Evolutionary conservation across 768 basidiomycete genomes (phyloP).

Genomic region (Calocera cornea): DNA sequence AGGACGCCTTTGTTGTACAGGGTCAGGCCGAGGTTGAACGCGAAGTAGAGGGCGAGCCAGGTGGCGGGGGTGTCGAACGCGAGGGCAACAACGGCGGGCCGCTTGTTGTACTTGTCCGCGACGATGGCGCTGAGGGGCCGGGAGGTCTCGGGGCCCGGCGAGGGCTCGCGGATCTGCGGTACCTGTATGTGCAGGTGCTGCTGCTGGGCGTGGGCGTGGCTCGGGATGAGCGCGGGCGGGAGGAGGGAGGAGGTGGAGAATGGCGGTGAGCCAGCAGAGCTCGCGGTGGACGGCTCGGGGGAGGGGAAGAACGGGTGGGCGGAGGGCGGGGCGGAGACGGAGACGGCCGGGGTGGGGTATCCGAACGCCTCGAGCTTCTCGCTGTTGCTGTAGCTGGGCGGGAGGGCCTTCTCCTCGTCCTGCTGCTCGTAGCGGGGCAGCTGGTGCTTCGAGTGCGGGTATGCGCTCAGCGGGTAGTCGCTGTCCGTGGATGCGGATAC

Average conservation of each 20-base stretch:
- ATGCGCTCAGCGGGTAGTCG: not conserved
- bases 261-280: not conserved
- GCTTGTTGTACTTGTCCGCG: not conserved
- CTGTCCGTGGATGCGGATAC: not conserved
- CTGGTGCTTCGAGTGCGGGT: not conserved
- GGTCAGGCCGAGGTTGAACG: slow-evolving; percentile 81
- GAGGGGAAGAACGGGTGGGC: not conserved
- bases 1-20: slow-evolving; percentile 92
- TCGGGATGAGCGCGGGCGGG: not conserved
- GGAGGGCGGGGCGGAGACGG: not conserved
- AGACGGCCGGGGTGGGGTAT: not conserved
- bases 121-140: not conserved
- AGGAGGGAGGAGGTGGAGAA: not conserved
- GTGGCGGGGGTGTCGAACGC: not conserved
- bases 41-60: slow-evolving; percentile 77
- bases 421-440: not conserved
- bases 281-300: not conserved
- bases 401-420: not conserved
- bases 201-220: not conserved
- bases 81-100: not conserved
- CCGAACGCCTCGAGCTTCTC: not conserved
- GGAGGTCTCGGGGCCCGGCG: not conserved
- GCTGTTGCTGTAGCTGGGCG: slow-evolving; percentile 1
- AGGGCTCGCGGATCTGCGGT: not conserved
- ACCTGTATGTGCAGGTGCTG: not conserved